phyloP scores from a whole-genome alignment of 345 rosid genomes.

The Trapa incisa region DNA sequence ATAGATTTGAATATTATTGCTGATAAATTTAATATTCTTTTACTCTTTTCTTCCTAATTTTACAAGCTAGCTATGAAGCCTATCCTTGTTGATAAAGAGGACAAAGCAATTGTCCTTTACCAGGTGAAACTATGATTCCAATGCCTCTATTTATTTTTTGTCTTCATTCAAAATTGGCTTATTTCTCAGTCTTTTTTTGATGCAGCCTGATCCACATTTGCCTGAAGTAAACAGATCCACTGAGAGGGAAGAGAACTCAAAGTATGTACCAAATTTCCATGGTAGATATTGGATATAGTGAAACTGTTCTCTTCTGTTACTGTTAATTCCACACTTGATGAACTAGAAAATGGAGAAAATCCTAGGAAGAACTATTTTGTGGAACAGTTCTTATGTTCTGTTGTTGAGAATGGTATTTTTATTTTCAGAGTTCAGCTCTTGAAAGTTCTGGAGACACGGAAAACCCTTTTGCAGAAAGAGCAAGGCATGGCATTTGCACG shows the following conservation, averaged over 20 bases:
- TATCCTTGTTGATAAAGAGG: conserved; percentile 36
- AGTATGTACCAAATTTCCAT: conserved; percentile 29
- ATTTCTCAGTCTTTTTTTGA: conserved; percentile 6
- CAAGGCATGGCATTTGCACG: conserved; percentile 99
- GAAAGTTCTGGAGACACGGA: conserved; percentile 84
- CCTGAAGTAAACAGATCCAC: conserved; percentile 45
- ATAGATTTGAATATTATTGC: not conserved
- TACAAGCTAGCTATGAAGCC: conserved; percentile 34
- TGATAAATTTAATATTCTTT: not conserved
- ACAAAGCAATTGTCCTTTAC: conserved; percentile 87
- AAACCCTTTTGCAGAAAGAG: conserved; percentile 71
- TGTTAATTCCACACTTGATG: not conserved
- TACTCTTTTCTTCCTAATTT: not conserved
- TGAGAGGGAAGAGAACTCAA: conserved; percentile 48
- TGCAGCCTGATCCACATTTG: conserved; percentile 57
- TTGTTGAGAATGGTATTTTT: not conserved
- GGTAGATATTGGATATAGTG: not conserved
- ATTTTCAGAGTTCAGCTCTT: conserved; percentile 63
- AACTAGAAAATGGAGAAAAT: not conserved
- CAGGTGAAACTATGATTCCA: conserved; percentile 28
- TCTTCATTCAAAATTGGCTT: not conserved
- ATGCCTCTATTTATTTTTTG: conserved; percentile 1
- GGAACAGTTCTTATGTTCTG: not conserved
- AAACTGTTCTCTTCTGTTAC: not conserved
- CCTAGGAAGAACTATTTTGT: not conserved